phyloP scores from a whole-genome alignment of 805 yeast genomes.

The Candida montana region DNA sequence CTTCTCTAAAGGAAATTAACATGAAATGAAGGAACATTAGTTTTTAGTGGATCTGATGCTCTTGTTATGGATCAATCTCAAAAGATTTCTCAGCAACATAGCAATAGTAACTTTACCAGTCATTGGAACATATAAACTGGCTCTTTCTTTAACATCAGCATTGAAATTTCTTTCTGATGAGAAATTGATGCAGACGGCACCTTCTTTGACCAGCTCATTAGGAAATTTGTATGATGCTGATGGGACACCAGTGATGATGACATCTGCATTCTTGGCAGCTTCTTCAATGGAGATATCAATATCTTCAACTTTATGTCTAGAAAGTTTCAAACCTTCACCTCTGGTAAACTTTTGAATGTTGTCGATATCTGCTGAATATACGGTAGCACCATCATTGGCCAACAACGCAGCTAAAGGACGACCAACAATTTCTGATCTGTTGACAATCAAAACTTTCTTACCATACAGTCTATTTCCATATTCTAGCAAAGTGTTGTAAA shows the following conservation, averaged over 20 bases:
- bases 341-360: constrained; percentile 89
- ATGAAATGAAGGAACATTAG: neutral
- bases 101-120: constrained; percentile 96
- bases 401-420: constrained; percentile 92
- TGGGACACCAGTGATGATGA: constrained; percentile 95
- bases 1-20: neutral
- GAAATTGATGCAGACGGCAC: constrained; percentile 88
- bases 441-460: constrained; percentile 83
- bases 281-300: constrained; percentile 49
- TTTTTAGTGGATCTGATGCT: constrained; percentile 1
- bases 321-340: constrained; percentile 81
- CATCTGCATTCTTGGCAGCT: constrained; percentile 75
- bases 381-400: constrained; percentile 97
- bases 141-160: constrained; percentile 75
- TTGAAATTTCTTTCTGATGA: constrained; percentile 84
- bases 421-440: constrained; percentile 95
- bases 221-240: constrained; percentile 80
- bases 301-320: constrained; percentile 76
- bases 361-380: constrained; percentile 84
- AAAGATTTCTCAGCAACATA: constrained; percentile 84
- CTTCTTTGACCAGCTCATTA: constrained; percentile 69
- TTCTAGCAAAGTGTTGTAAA: constrained; percentile 74
- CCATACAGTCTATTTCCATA: constrained; percentile 94
- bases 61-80: constrained; percentile 74
- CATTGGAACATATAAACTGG: constrained; percentile 90